Evolutionary conservation across 2,329 filamentous ascomycete species (phyloP), one percentile per base, ranked within the genome.

Genomic region (Ascosphaera apis): DNA sequence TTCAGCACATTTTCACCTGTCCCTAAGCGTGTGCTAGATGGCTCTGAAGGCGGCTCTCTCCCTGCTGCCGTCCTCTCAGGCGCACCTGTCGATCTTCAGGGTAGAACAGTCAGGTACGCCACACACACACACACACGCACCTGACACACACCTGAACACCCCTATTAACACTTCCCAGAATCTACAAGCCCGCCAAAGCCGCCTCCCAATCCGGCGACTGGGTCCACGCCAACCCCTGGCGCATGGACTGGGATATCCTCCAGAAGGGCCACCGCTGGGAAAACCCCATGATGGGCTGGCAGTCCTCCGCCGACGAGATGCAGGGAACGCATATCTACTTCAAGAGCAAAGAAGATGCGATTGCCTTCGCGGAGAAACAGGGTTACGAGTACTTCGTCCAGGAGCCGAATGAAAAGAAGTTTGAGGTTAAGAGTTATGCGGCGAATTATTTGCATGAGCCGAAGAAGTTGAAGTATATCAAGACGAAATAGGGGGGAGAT

Each of bases 381-480:
- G 88, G 91, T 25, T 98, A 98, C 54, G 86, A 98, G 55, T 98
- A 92, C 60, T 95, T 88, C 55, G 84, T 98, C 16, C 88, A 95
- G 65, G 88, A 95, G 61, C 86, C 88, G 25, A 91, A 93, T 51
- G 71, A 72, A 58, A 73, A 88, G 52, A 78, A 76, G 51, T 76
- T 93, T 48, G 63, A 72, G 12, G 80, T 83, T 41, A 98, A 98
- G 71, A 78, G 81, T 8, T 98, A 98, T 56, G 86, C 88, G 41
- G 91, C 91, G 60, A 92, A 95, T 63, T 98, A 95, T 58, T 53
- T 84, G 43, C 84, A 91, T 63, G 73, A 73, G 42, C 63, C 78
- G 9, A 76, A 71, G 58, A 88, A 86, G 69, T 63, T 95, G 54
- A 95, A 93, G 68, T 70, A 76, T 50, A 71, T 84, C 54, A 69